Percentiles rank a stretch among this genome's conserved stretches.
Conservation (phyloP, 2,329 filamentous ascomycete species). For the Trichoderma citrinoviride region DNA sequence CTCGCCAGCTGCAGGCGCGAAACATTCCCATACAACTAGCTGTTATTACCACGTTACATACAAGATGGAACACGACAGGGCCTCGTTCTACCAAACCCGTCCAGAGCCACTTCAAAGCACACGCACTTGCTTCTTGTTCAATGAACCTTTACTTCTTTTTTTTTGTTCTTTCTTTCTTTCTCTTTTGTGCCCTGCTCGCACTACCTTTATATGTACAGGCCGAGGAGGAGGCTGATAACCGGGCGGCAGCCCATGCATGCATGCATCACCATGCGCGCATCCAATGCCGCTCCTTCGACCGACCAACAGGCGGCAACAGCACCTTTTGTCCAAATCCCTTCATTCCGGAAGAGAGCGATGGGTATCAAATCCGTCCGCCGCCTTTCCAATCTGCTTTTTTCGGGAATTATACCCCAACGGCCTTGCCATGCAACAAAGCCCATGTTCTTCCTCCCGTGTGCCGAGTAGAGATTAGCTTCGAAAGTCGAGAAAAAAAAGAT, state of each 20-base stretch:
- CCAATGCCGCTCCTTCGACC: slow-evolving; percentile 23
- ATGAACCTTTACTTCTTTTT: slow-evolving; percentile 24
- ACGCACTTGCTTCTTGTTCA: slow-evolving; percentile 6
- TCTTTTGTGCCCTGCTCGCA: slow-evolving; percentile 41
- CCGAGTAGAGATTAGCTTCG: slow-evolving; percentile 22
- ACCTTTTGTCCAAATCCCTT: slow-evolving; percentile 27
- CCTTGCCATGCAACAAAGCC: slow-evolving; percentile 10
- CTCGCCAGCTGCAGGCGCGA: slow-evolving; percentile 10
- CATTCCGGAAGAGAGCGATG: slow-evolving; percentile 25
- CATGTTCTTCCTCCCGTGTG: slow-evolving; percentile 19
- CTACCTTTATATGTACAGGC: slow-evolving; percentile 41
- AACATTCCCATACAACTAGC: slow-evolving; percentile 13
- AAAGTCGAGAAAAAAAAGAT: slow-evolving; percentile 1
- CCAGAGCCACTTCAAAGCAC: slow-evolving; percentile 8
- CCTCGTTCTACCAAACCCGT: background rate
- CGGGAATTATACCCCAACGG: slow-evolving; percentile 21
- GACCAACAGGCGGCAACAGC: slow-evolving; percentile 25
- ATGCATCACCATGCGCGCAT: slow-evolving; percentile 6
- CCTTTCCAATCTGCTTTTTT: slow-evolving; percentile 17
- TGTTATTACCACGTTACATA: slow-evolving; percentile 19
- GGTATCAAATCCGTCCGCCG: slow-evolving; percentile 16
- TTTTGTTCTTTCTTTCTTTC: slow-evolving; percentile 32
- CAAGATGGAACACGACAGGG: slow-evolving; percentile 12
- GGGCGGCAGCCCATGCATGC: slow-evolving; percentile 23
- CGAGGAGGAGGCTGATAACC: slow-evolving; percentile 25